A percentile compares a stretch with the other conserved stretches of the same genome.
phyloP scores from a whole-genome alignment of 225 moss, liverwort and hornwort genomes.

The Thuidium tamariscinum region DNA sequence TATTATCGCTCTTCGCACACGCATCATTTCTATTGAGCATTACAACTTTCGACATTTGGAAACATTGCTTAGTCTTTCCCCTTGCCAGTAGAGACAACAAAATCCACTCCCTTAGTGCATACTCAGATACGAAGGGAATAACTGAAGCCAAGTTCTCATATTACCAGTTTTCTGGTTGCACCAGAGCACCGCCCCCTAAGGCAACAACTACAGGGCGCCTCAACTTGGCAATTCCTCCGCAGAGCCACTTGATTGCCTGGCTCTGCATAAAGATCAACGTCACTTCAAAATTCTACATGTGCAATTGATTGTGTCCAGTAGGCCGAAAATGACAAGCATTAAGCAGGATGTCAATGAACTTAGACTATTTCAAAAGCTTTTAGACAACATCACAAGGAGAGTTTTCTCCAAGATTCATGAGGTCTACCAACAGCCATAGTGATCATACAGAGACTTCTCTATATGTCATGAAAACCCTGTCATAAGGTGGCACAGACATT shows the following conservation, averaged over 20 bases:
- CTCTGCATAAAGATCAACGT: neutral
- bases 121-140: neutral
- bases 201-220: conserved; percentile 6
- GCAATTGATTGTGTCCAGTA: neutral
- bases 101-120: neutral
- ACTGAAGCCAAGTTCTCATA: neutral
- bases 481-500: neutral
- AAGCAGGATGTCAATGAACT: too few species aligned
- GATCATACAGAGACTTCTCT: neutral
- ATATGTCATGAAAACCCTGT: neutral
- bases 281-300: neutral
- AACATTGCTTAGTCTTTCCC: neutral
- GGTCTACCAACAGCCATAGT: neutral
- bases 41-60: neutral
- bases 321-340: neutral
- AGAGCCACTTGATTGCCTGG: neutral
- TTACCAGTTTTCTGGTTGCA: conserved; percentile 12
- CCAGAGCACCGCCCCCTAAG: neutral
- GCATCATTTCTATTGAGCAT: neutral
- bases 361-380: neutral
- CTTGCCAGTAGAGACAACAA: neutral
- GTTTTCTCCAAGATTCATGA: neutral
- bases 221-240: neutral
- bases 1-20: neutral
- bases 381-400: neutral